Evolutionary conservation across 495 filamentous ascomycete genomes (phyloP).

Genomic region (Massariosphaeria phaeospora): DNA sequence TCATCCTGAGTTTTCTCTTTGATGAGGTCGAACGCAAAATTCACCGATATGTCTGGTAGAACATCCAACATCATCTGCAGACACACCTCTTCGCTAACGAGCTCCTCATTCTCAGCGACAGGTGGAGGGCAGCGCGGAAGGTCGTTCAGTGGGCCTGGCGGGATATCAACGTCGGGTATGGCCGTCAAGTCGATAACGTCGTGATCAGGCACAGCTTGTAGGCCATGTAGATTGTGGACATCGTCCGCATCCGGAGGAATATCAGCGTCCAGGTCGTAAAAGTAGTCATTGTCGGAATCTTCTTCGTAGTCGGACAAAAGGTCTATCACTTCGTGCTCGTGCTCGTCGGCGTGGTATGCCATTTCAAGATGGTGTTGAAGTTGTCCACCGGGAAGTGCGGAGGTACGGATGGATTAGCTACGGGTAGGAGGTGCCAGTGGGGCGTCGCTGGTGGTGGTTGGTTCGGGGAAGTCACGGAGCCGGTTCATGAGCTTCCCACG

Average conservation of each 20-base stretch:
- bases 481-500: too few relatives aligned
- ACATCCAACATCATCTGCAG: slow-evolving; percentile 38
- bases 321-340: slow-evolving; percentile 5
- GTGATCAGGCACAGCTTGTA: too few relatives aligned
- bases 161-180: slow-evolving; percentile 9
- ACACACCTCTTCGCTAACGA: slow-evolving; percentile 29
- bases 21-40: slow-evolving; percentile 36
- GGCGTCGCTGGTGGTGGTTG: too few relatives aligned
- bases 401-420: too few relatives aligned
- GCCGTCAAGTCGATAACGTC: slow-evolving; percentile 14
- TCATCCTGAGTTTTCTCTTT: slow-evolving; percentile 11
- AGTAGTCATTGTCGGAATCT: not conserved
- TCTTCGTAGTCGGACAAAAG: slow-evolving; percentile 1
- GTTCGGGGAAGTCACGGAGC: too few relatives aligned
- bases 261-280: not conserved
- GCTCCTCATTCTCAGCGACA: not conserved
- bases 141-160: slow-evolving; percentile 7
- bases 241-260: not conserved
- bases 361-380: too few relatives aligned
- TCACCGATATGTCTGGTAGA: slow-evolving; percentile 38
- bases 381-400: too few relatives aligned
- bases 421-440: too few relatives aligned
- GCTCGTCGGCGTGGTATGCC: not conserved
- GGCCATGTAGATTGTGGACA: not conserved
- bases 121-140: not conserved